These are phyloP conservation scores for Didymella arachidicola DNA, from an alignment of 2,329 filamentous ascomycete species.

Conservation along the genomic window DNA sequence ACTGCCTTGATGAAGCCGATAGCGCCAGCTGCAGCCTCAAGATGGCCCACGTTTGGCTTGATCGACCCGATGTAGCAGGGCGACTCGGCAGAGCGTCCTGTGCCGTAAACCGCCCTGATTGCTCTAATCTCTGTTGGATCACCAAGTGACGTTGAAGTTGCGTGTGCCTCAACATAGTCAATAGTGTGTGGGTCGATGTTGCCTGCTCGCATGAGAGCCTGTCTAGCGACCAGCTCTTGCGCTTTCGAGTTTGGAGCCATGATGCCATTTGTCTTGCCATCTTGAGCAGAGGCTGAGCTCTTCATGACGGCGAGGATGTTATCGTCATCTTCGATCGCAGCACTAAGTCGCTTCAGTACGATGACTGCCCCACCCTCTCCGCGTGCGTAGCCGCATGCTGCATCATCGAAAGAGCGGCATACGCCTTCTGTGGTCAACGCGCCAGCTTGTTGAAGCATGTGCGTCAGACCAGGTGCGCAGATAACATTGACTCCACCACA, in stretches of 20 bases:
- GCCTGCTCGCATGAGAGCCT: constrained; percentile 16
- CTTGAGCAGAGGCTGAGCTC: constrained; percentile 41
- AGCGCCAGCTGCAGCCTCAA: constrained; percentile 50
- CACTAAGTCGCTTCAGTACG: constrained; percentile 38
- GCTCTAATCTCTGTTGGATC: constrained; percentile 35
- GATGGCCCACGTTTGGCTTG: constrained; percentile 54
- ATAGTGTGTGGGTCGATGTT: constrained; percentile 18
- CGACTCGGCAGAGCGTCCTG: constrained; percentile 5
- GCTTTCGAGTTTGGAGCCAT: constrained; percentile 48
- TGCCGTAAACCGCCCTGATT: constrained; percentile 22
- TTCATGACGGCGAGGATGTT: constrained; percentile 42
- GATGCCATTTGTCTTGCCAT: constrained; percentile 47
- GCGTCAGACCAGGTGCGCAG: constrained; percentile 43
- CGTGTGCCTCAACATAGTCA: constrained; percentile 31
- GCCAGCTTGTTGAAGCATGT: constrained; percentile 40
- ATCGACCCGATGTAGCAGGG: constrained; percentile 25
- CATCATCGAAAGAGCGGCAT: constrained; percentile 46
- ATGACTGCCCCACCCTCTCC: constrained; percentile 45
- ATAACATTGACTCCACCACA: constrained; percentile 46
- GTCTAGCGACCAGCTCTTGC: constrained; percentile 39
- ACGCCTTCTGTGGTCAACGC: constrained; percentile 40
- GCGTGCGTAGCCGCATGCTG: constrained; percentile 42
- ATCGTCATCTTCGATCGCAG: constrained; percentile 41
- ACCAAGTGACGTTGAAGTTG: constrained; percentile 66
- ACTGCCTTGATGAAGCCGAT: constrained; percentile 51